Conservation (phyloP, 257 asterid genomes). For the Prunella vulgaris region DNA sequence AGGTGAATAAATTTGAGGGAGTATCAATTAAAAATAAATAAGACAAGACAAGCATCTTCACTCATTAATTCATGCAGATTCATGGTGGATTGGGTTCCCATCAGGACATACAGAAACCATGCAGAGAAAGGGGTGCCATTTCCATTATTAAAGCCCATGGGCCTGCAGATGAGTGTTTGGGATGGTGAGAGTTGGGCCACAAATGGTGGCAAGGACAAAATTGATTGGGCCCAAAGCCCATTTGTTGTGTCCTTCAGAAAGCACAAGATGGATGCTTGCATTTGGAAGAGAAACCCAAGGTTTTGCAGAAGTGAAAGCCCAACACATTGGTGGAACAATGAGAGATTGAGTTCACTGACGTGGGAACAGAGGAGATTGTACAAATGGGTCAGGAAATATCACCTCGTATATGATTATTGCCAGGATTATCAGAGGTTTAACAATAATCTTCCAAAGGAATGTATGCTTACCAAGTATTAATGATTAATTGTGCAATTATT, state of each 20-base stretch:
- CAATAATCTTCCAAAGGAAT: slow-evolving; percentile 60
- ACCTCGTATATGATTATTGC: slow-evolving; percentile 69
- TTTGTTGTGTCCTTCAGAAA: slow-evolving; percentile 49
- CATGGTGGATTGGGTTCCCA: slow-evolving; percentile 91
- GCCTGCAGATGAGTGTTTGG: slow-evolving; percentile 50
- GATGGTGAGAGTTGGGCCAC: slow-evolving; percentile 84
- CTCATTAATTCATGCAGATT: no score
- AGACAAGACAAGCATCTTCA: no score
- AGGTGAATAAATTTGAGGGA: no score
- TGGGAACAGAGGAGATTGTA: slow-evolving; percentile 57
- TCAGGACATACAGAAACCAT: slow-evolving; percentile 80
- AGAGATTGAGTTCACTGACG: slow-evolving; percentile 36
- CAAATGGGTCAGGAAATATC: slow-evolving; percentile 64
- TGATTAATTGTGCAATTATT: background rate
- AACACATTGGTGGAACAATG: slow-evolving; percentile 71
- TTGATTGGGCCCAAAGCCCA: slow-evolving; percentile 72
- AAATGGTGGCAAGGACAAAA: slow-evolving; percentile 50
- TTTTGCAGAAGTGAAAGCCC: slow-evolving; percentile 38
- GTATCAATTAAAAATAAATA: no score
- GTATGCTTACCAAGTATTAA: slow-evolving; percentile 65
- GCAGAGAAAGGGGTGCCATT: slow-evolving; percentile 60
- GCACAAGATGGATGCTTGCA: slow-evolving; percentile 62
- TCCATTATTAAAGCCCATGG: slow-evolving; percentile 65
- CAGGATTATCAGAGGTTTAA: slow-evolving; percentile 57
- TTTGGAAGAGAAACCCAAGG: slow-evolving; percentile 54